Evolutionary conservation across 352 stramenopile genomes (phyloP), one percentile per base, ranked within the genome.

Genomic region (Halophytophthora batemanensis): DNA sequence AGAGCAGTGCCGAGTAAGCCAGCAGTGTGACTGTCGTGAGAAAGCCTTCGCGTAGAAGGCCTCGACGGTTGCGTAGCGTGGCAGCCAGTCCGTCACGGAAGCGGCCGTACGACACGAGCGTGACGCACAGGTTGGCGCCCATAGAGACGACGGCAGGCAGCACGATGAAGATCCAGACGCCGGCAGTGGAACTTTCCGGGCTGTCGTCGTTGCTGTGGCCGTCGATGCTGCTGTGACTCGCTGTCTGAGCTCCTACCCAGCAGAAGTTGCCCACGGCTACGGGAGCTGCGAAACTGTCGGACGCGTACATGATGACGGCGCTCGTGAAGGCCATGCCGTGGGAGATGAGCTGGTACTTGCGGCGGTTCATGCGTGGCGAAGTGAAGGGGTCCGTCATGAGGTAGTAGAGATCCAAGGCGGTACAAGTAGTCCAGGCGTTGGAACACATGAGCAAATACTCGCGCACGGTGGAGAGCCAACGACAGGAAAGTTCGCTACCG

Each of bases 331-430:
- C 77, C 6, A 68, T 49, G 3, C 62, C 23, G 42, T 88, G 77
- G 10, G 66, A 56, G 21, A 85, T 71, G 19, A 75, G 46, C 15
- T 82, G 74, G 56, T 90, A 90, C 41, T 82, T 85, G 45, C 71
- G 59, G 1, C 80, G 74, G 47, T 90, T 90, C 22, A 82, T 47
- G 6, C 77, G 64, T 7, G 80, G 80, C 2, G 80, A 88, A n/a
- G 80, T 90, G 63, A 88, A 90, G 18, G 80, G 80, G 50, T 90
- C 77, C 15, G 78, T 90, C 71, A 90, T 85, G 29, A 90, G 59
- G 36, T 81, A 81, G 49, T 86, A 90, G 4, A 90, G 56, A 49
- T 90, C 77, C 21, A 88, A 48, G 1, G 77, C 80, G 46, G 82
- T 90, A 46, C 77, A 90, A 15, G 75, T 82, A 8, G 77, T 82